Evolutionary conservation across 2,329 filamentous ascomycete species (phyloP), one percentile per base, ranked within the genome.

Genomic region (Botrytis porri): DNA sequence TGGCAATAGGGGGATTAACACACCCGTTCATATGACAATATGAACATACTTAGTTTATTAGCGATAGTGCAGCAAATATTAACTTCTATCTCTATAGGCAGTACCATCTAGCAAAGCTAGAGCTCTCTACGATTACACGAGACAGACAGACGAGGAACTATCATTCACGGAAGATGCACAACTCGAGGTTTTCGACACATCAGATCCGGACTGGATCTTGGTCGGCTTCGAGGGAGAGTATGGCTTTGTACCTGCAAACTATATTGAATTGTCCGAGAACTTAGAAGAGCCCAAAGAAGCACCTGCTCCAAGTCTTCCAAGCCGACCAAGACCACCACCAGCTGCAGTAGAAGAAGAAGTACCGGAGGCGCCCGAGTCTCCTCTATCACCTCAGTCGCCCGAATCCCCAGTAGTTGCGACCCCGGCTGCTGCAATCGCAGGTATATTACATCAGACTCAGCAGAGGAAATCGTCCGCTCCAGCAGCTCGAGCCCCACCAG

Each of bases 51-150:
- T 9, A 4, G 8, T 16, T n/a, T n/a, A 48, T 35, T 16, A 3
- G 14, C 29, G 22, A 57, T 59, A n/a, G 16, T 37, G 22, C 32
- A 39, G 18, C 48, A 54, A 64, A 73, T 62, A 39, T 72, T 78
- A 67, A 80, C 60, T 71, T 41, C n/a, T 63, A 48, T 64, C 39
- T 39, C 45, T 54, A 73, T 77, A 93, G 90, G 91, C 91, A 73
- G 84, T 87, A 78, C 88, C 92, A 37, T 83, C 88, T 75, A 85
- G 89, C 75, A 87, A 91, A 77, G 96, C 95, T 67, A 94, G 92
- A 82, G 93, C 96, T n/a, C 88, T 98, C n/a, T 99, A 95, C 85
- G 96, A 99, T 82, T 99, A 99, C 82, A 93, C 93, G 69, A 90
- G 95, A 78, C 96, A 99, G 84, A 99, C 96, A 37, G 96, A 99